Conservation (phyloP, 164 flowering plant genomes). For the Magnolia kwangsiensis region DNA sequence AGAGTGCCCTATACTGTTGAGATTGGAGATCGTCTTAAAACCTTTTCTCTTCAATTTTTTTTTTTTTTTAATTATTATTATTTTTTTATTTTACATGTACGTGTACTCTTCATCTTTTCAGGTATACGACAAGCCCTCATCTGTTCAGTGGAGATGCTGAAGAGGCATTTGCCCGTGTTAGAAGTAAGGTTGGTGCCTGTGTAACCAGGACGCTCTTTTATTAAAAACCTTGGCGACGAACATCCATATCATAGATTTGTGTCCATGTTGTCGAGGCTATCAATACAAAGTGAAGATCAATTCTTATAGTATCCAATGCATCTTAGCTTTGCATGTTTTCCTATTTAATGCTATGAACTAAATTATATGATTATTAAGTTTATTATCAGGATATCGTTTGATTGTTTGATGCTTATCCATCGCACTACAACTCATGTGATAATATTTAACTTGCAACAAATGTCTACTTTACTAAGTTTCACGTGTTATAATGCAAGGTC, state of each 20-base stretch:
- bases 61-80: no score
- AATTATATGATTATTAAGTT: no score
- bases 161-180: conserved; percentile 82
- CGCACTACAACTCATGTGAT: no score
- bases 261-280: background rate
- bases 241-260: no score
- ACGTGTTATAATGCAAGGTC: conserved; percentile 43
- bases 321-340: background rate
- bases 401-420: no score
- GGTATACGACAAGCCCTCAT: conserved; percentile 98
- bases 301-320: background rate
- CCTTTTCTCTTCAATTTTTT: background rate
- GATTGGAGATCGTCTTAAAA: background rate
- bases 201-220: background rate
- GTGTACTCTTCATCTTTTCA: conserved; percentile 18
- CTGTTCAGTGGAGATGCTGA: conserved; percentile 76
- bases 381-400: no score
- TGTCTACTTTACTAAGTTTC: background rate
- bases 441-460: no score
- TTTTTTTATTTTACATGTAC: background rate
- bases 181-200: conserved; percentile 58
- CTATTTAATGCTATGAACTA: background rate
- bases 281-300: no score
- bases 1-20: background rate
- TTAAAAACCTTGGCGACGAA: no score